phyloP scores from a whole-genome alignment of 371 early-diverging fungal genomes.

The Lichtheimia hyalospora region DNA sequence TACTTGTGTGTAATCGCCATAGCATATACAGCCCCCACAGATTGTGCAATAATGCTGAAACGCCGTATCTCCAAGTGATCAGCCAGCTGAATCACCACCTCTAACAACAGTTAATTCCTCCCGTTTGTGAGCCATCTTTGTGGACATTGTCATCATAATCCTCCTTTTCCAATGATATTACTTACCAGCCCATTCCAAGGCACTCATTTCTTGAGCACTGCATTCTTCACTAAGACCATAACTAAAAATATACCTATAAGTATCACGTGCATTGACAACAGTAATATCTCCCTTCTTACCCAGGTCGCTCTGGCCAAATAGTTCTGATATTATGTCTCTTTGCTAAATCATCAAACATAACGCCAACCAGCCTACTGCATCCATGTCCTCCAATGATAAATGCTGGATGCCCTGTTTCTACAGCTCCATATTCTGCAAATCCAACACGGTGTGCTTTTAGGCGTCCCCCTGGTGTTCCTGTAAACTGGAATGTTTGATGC shows the following conservation, averaged over 20 bases:
- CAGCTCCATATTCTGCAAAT: conserved; percentile 46
- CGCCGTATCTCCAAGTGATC: conserved; percentile 28
- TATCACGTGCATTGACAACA: not conserved
- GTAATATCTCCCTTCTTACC: conserved; percentile 19
- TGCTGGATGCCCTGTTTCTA: conserved; percentile 31
- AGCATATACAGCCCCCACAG: conserved; percentile 51
- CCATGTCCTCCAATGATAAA: conserved; percentile 53
- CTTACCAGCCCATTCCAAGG: conserved; percentile 49
- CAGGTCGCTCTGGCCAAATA: conserved; percentile 56
- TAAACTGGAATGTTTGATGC: conserved; percentile 43
- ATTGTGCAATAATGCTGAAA: conserved; percentile 50
- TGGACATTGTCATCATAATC: not conserved
- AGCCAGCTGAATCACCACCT: conserved; percentile 43
- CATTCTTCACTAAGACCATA: conserved; percentile 51
- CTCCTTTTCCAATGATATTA: no score
- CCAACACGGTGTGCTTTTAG: conserved; percentile 39
- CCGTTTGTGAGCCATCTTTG: not conserved
- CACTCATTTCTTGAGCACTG: conserved; percentile 35
- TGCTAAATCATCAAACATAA: conserved; percentile 52
- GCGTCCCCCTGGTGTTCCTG: conserved; percentile 13
- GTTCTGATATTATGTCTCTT: conserved; percentile 29
- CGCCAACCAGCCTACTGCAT: conserved; percentile 46
- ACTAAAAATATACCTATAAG: conserved; percentile 8
- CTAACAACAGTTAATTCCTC: conserved; percentile 13
- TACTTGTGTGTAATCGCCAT: conserved; percentile 40